Evolutionary conservation across 352 stramenopile genomes (phyloP), one percentile per base, ranked within the genome.

Genomic region (Pythium volutum): DNA sequence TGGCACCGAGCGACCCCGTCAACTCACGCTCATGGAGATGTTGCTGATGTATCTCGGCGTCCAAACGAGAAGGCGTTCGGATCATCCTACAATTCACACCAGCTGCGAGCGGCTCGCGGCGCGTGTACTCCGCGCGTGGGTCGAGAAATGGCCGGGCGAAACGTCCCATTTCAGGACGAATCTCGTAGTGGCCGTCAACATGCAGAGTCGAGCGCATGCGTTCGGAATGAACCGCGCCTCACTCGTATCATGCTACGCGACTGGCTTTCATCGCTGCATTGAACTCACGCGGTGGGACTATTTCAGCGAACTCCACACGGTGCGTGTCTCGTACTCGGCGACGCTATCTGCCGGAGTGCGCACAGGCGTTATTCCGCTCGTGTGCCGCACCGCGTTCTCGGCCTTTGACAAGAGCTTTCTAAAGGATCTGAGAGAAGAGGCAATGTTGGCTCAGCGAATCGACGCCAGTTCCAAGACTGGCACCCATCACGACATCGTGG

Each of bases 251-350:
- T 20, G 39, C 10, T 61, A 51, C 22, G 36, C 31, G 0, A 41
- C 14, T 31, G 67, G 53, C 0, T 22, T 72, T 2, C 64, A 61
- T 20, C 59, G 68, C 27, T 81, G 69, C n/a, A 64, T 85, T 31
- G 49, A 45, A 6, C 43, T 85, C 25, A 82, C 76, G 3, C 71
- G 66, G 12, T 82, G 77, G 56, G 71, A 77, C 34, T 85, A 74
- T 33, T 62, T 69, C 23, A 85, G 76, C 43, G 66, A 77, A 16
- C 27, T 82, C 2, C 74, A 82, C 45, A 31, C 39, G 1, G 25
- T 85, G 27, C 55, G 65, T 5, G 51, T 66, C 2, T 76, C 76
- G 4, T 85, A 82, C 53, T 82, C 75, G 33, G 57, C 69, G 2
- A 62, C 50, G 16, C 68, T 85, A 1, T 68, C 72, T 31, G 69